Conservation (phyloP, 371 early-diverging fungal genomes). For the Rhizopus microsporus region DNA sequence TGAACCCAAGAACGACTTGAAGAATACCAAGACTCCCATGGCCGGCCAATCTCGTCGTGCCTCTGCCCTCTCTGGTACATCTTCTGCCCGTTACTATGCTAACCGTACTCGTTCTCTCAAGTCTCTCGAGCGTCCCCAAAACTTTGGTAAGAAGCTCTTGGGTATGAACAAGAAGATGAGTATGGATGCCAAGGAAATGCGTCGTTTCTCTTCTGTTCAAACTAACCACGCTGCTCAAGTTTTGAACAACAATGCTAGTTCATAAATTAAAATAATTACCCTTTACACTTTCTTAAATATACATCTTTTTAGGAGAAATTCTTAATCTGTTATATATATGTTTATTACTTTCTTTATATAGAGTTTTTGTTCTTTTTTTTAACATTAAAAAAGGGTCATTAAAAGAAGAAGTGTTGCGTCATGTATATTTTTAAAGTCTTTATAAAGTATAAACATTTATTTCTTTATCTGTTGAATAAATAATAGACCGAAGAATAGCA, state of each 20-base stretch:
- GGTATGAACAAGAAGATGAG: conserved; percentile 40
- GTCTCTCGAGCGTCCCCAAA: conserved; percentile 45
- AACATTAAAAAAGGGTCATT: background rate
- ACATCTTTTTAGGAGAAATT: background rate
- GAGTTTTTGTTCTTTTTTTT: background rate
- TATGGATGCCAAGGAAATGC: conserved; percentile 57
- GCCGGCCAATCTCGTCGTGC: conserved; percentile 47
- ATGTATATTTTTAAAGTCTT: background rate
- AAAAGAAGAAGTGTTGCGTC: too few species aligned
- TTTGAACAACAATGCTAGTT: conserved; percentile 42
- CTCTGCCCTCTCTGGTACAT: conserved; percentile 46
- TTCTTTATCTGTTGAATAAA: conserved; percentile 9
- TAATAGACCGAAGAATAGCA: conserved; percentile 28
- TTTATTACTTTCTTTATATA: background rate
- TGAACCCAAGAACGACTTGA: conserved; percentile 52
- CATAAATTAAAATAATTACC: conserved; percentile 4
- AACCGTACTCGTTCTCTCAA: conserved; percentile 48
- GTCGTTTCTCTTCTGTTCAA: conserved; percentile 56
- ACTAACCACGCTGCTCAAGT: conserved; percentile 46
- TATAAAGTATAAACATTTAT: conserved; percentile 3
- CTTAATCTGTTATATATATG: background rate
- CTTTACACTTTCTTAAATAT: background rate
- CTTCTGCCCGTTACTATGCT: conserved; percentile 50
- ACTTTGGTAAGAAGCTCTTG: conserved; percentile 42
- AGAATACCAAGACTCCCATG: conserved; percentile 36